phyloP scores from a whole-genome alignment of 2,329 filamentous ascomycete genomes.

The Colletotrichum sp. region DNA sequence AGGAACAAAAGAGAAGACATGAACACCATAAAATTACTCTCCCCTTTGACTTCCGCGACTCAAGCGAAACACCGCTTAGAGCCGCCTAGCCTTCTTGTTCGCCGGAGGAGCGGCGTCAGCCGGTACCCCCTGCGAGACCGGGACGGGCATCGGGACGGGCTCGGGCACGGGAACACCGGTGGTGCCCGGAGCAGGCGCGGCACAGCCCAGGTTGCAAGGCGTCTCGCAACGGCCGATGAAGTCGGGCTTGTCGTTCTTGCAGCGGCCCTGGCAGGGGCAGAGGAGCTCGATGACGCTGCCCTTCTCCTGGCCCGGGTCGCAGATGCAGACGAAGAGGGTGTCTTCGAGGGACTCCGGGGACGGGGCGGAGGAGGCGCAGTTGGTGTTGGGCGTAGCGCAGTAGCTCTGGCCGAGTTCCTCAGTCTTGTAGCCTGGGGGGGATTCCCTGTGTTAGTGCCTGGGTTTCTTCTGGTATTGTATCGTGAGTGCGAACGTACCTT shows the following conservation, averaged over 20 bases:
- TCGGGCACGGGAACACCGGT: neutral
- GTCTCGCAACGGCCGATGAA: constrained; percentile 43
- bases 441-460: neutral
- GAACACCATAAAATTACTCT: neutral
- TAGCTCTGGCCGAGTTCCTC: constrained; percentile 38
- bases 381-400: constrained; percentile 40
- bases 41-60: neutral
- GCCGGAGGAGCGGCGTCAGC: neutral
- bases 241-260: constrained; percentile 42
- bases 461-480: neutral
- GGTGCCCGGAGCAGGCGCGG: neutral
- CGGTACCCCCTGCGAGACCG: neutral
- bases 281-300: constrained; percentile 41
- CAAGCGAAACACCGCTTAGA: neutral
- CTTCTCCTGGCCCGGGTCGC: constrained; percentile 33
- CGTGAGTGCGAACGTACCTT: neutral
- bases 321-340: constrained; percentile 44
- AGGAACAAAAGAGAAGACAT: neutral
- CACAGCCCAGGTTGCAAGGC: constrained; percentile 40
- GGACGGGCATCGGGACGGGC: neutral
- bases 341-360: constrained; percentile 29
- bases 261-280: constrained; percentile 41
- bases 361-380: constrained; percentile 34
- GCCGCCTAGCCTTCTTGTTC: neutral
- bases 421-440: constrained; percentile 9